phyloP scores from a whole-genome alignment of 768 basidiomycete species.

The Xanthoconium stramineum region DNA sequence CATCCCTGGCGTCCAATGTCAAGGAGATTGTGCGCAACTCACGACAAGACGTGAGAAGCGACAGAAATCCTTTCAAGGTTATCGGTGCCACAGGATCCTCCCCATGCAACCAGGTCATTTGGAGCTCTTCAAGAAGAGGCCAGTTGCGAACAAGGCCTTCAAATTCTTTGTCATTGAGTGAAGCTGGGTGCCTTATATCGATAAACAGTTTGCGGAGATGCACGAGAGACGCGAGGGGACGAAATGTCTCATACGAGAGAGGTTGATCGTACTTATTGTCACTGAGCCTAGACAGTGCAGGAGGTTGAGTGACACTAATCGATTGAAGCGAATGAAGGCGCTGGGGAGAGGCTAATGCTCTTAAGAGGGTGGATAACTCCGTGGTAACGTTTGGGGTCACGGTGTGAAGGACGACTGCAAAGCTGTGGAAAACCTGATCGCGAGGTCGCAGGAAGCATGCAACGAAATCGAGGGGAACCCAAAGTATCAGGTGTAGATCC shows the following conservation, averaged over 20 bases:
- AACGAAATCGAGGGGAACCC: neutral
- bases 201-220: slow-evolving; percentile 1
- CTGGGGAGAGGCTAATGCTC: neutral
- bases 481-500: neutral
- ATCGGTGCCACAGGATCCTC: neutral
- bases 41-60: neutral
- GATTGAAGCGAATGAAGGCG: slow-evolving; percentile 4
- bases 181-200: neutral
- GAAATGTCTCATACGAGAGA: neutral
- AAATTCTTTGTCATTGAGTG: neutral
- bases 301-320: too few species aligned
- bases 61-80: neutral
- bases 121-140: neutral
- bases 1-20: neutral
- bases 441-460: neutral
- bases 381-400: neutral
- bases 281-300: too few species aligned
- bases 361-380: neutral
- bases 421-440: neutral
- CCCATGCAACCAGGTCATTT: neutral
- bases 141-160: neutral
- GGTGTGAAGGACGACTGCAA: neutral
- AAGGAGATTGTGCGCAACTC: neutral
- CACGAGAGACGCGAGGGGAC: neutral
- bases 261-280: too few species aligned